These are phyloP conservation scores for Thuja plicata DNA, from an alignment of 83 land plant species.

Conservation along the genomic window DNA sequence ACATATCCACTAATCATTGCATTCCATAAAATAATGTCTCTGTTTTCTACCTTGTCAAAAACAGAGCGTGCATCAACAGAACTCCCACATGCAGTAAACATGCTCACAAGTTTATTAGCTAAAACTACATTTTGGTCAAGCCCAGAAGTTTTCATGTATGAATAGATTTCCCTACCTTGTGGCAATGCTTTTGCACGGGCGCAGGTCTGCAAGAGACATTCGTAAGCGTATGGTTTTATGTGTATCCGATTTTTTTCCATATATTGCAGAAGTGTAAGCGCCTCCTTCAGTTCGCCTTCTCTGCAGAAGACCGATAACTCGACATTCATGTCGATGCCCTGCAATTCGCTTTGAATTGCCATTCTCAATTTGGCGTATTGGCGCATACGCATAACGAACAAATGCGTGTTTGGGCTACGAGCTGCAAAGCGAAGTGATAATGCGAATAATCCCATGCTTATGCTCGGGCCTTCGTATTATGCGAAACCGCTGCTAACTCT, in stretches of 20 bases:
- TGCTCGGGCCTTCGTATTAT: background rate
- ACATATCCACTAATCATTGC: slow-evolving; percentile 56
- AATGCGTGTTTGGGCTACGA: background rate
- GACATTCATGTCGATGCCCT: background rate
- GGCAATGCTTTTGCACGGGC: background rate
- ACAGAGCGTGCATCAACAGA: slow-evolving; percentile 36
- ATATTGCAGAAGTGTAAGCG: background rate
- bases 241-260: background rate
- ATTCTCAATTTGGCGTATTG: background rate
- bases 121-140: slow-evolving; percentile 31
- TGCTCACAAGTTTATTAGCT: slow-evolving; percentile 27
- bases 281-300: slow-evolving; percentile 13
- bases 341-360: background rate
- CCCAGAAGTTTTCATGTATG: slow-evolving; percentile 26
- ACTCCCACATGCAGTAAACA: slow-evolving; percentile 28
- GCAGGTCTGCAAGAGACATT: slow-evolving; percentile 1
- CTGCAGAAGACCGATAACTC: background rate
- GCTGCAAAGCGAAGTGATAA: background rate
- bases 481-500: background rate
- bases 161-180: slow-evolving; percentile 25
- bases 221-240: background rate
- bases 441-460: background rate
- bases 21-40: slow-evolving; percentile 53
- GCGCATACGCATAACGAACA: background rate
- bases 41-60: slow-evolving; percentile 24